These are phyloP conservation scores for Salvia rosmarinus DNA, from an alignment of 257 asterid genomes.

Conservation along the genomic window DNA sequence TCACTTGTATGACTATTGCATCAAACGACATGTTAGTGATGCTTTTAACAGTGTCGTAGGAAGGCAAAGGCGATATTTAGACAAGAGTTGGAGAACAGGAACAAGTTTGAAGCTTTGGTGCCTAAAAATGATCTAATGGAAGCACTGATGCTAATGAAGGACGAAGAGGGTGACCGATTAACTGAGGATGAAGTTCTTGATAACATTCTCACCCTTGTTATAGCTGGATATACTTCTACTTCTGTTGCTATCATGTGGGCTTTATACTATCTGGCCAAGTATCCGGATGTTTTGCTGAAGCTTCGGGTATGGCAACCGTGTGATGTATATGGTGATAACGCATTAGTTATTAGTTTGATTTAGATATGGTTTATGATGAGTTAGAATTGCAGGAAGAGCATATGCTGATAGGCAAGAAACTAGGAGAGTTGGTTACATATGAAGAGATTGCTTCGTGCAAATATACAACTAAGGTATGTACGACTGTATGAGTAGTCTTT, in stretches of 20 bases:
- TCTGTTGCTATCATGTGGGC: constrained; percentile 53
- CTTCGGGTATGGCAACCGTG: constrained; percentile 7
- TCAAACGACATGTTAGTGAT: not conserved
- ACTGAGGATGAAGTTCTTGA: constrained; percentile 51
- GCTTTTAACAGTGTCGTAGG: constrained; percentile 51
- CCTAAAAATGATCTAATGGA: constrained; percentile 46
- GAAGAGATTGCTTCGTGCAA: constrained; percentile 47
- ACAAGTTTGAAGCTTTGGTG: constrained; percentile 13
- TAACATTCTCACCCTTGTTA: constrained; percentile 45
- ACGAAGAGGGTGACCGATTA: constrained; percentile 43
- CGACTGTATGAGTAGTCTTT: too few species aligned
- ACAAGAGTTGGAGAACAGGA: constrained; percentile 56
- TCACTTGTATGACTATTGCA: not conserved
- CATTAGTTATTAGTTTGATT: not conserved
- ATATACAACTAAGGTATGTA: constrained; percentile 60
- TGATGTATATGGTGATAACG: too few species aligned
- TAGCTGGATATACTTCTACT: constrained; percentile 52
- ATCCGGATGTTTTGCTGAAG: constrained; percentile 47
- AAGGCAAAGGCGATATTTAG: constrained; percentile 42
- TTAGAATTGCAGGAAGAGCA: constrained; percentile 62
- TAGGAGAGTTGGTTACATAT: constrained; percentile 50
- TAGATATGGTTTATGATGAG: not conserved
- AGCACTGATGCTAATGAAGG: constrained; percentile 44
- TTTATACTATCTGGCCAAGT: constrained; percentile 45
- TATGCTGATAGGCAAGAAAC: constrained; percentile 38